These are phyloP conservation scores for Fistulifera solaris DNA, from an alignment of 108 stramenopile genomes.

Conservation along the genomic window DNA sequence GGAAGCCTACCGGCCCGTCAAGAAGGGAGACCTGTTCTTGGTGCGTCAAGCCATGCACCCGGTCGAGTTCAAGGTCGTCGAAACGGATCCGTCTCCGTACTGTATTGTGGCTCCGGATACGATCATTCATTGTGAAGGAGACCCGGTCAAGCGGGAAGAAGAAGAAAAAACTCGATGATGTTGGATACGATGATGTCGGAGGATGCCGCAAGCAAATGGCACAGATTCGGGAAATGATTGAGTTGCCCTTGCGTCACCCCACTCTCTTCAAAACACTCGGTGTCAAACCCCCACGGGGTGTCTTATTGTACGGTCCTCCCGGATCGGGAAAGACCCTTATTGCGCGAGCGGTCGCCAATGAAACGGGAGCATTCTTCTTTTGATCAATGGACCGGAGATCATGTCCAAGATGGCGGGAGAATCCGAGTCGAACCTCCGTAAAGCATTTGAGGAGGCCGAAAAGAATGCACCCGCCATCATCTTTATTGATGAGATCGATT, in stretches of 20 bases:
- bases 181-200: conserved; percentile 99
- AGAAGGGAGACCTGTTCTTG: conserved; percentile 98
- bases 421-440: conserved; percentile 95
- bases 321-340: conserved; percentile 99
- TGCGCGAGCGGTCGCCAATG: conserved; percentile 98
- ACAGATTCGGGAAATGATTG: conserved; percentile 99
- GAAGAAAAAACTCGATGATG: conserved; percentile 97
- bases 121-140: conserved; percentile 99
- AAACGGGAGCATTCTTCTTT: conserved; percentile 99
- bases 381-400: conserved; percentile 99
- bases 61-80: conserved; percentile 99
- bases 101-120: conserved; percentile 99
- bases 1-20: conserved; percentile 99
- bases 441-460: conserved; percentile 98
- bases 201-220: conserved; percentile 98
- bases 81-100: conserved; percentile 94
- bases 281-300: conserved; percentile 99
- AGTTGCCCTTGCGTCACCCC: conserved; percentile 98
- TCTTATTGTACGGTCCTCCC: conserved; percentile 99
- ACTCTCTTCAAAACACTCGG: conserved; percentile 99
- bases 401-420: conserved; percentile 99
- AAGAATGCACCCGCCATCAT: conserved; percentile 99
- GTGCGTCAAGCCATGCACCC: conserved; percentile 98
- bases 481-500: conserved; percentile 99
- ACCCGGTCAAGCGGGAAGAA: conserved; percentile 97